A percentile compares a stretch with the other conserved stretches of the same genome.
These are phyloP conservation scores for Solanum acaule DNA, from an alignment of 257 asterid genomes.

Conservation along the genomic window DNA sequence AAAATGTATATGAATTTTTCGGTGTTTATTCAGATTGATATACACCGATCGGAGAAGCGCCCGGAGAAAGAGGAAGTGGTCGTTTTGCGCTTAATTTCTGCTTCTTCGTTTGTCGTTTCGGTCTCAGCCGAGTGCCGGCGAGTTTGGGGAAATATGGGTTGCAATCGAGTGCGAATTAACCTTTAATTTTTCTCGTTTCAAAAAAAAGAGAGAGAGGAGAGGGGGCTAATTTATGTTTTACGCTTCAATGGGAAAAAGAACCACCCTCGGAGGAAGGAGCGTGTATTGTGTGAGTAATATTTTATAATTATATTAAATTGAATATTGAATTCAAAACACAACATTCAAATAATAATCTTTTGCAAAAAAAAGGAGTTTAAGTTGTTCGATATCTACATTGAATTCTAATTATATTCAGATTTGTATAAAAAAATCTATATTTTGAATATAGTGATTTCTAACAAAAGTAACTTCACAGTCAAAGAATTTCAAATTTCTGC, in stretches of 20 bases:
- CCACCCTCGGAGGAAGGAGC: neutral
- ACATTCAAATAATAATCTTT: too few relatives aligned
- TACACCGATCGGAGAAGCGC: neutral
- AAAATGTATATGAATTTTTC: neutral
- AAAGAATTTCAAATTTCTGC: neutral
- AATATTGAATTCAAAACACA: too few relatives aligned
- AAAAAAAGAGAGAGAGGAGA: neutral
- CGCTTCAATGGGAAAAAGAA: constrained; percentile 3
- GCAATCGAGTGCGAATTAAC: constrained; percentile 1
- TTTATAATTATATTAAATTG: too few relatives aligned
- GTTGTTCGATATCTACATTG: too few relatives aligned
- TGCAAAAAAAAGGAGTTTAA: too few relatives aligned
- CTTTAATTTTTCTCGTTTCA: constrained; percentile 10
- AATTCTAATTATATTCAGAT: too few relatives aligned
- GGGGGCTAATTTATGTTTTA: constrained; percentile 24
- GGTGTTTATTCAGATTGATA: neutral
- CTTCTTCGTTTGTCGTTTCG: neutral
- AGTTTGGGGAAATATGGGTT: constrained; percentile 6
- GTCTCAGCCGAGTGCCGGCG: constrained; percentile 30
- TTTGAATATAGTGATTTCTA: too few relatives aligned
- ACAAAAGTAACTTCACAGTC: too few relatives aligned
- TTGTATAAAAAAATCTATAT: rapidly evolving
- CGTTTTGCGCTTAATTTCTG: neutral
- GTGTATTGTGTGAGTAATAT: neutral
- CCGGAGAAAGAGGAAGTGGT: constrained; percentile 1